Percentiles rank a stretch among this genome's conserved stretches.
Evolutionary conservation across 768 basidiomycete genomes (phyloP).

Genomic region (Tricholoma furcatifolium): DNA sequence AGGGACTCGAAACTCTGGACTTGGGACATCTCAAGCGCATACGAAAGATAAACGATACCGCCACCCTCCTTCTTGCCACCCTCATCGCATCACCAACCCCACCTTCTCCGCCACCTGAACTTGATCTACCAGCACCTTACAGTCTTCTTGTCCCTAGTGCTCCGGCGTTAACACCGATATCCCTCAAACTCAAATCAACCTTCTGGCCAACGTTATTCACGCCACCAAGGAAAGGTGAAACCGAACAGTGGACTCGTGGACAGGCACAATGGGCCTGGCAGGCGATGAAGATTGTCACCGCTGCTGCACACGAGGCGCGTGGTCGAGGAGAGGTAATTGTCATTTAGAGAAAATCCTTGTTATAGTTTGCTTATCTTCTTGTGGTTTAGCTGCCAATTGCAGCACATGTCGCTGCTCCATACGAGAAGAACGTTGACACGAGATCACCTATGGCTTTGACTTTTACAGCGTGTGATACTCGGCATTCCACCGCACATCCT

Average conservation of each 20-base stretch:
- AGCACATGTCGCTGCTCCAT: conserved; percentile 63
- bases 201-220: conserved; percentile 88
- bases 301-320: conserved; percentile 46
- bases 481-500: conserved; percentile 66
- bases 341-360: neutral
- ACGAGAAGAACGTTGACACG: conserved; percentile 26
- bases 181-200: conserved; percentile 62
- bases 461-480: conserved; percentile 68
- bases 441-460: conserved; percentile 21
- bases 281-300: conserved; percentile 55
- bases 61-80: conserved; percentile 58
- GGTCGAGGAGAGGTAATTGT: conserved; percentile 57
- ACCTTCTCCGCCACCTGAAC: conserved; percentile 49
- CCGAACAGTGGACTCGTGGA: conserved; percentile 63
- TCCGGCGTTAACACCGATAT: conserved; percentile 64
- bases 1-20: conserved; percentile 56
- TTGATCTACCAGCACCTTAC: conserved; percentile 54
- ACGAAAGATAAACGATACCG: conserved; percentile 47
- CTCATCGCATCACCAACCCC: conserved; percentile 38
- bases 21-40: conserved; percentile 79
- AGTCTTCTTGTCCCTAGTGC: conserved; percentile 59
- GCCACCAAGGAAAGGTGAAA: conserved; percentile 66
- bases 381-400: conserved; percentile 67
- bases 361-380: neutral
- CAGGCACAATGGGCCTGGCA: conserved; percentile 74